phyloP scores from a whole-genome alignment of 192 early-diverging fungal species.

The Haplosporangium gracile region DNA sequence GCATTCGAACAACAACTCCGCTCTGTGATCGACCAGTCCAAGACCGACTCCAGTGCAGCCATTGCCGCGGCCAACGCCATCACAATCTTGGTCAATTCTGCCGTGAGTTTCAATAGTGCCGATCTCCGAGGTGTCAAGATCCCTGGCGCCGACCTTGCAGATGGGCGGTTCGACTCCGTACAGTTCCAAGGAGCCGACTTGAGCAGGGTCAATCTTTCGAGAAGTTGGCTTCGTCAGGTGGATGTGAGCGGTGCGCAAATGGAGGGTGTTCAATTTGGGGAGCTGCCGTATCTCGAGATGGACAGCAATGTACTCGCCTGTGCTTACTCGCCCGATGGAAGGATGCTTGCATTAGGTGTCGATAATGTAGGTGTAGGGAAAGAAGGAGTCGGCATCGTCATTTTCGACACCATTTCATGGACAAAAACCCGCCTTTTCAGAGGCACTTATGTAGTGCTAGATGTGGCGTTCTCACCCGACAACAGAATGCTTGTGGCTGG shows the following conservation, averaged over 20 bases:
- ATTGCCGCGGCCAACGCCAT: not conserved
- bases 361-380: not conserved
- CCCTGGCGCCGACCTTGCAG: not conserved
- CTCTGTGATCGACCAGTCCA: not conserved
- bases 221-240: not conserved
- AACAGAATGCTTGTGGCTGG: not conserved
- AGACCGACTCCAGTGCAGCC: not conserved
- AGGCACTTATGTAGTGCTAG: not conserved
- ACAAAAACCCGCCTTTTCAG: not conserved
- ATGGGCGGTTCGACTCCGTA: not conserved
- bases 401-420: not conserved
- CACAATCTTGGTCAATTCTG: not conserved
- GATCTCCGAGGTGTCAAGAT: not conserved
- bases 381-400: not conserved
- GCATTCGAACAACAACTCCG: not conserved
- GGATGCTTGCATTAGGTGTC: not conserved
- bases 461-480: not conserved
- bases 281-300: not conserved
- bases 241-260: not conserved
- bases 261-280: slow-evolving; percentile 2
- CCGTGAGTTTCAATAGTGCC: not conserved
- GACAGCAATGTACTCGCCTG: not conserved
- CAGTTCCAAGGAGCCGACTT: slow-evolving; percentile 12
- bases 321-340: not conserved
- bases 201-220: not conserved